These are phyloP conservation scores for Capsicum rhomboideum DNA, from an alignment of 257 asterid species.

Conservation along the genomic window DNA sequence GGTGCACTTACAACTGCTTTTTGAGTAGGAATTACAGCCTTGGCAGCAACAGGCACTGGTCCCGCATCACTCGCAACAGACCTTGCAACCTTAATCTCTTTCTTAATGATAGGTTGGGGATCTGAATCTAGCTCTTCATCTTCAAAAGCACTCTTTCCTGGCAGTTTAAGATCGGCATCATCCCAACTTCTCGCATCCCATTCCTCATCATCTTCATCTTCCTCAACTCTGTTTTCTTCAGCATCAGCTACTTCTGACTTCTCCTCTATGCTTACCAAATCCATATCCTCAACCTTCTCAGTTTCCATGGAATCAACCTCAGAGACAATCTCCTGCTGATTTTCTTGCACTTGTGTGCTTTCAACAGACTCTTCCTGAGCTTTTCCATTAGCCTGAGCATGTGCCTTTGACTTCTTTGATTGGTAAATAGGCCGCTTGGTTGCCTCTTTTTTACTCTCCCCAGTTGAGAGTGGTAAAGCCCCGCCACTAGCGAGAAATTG, in stretches of 20 bases:
- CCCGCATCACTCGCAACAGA: neutral
- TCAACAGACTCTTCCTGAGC: slow-evolving; percentile 34
- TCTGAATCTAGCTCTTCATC: slow-evolving; percentile 81
- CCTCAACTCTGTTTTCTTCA: slow-evolving; percentile 43
- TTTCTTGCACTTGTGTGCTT: slow-evolving; percentile 29
- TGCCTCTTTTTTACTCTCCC: slow-evolving; percentile 43
- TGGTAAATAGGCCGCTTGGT: slow-evolving; percentile 67
- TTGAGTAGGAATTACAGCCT: slow-evolving; percentile 13
- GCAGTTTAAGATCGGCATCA: slow-evolving; percentile 73
- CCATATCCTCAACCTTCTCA: slow-evolving; percentile 16
- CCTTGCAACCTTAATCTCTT: slow-evolving; percentile 19
- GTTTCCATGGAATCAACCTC: slow-evolving; percentile 36
- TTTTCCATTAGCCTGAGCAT: slow-evolving; percentile 55
- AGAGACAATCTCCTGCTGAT: slow-evolving; percentile 23
- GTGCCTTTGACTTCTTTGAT: slow-evolving; percentile 65
- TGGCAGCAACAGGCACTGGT: slow-evolving; percentile 11
- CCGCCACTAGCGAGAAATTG: slow-evolving; percentile 70
- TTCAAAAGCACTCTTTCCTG: slow-evolving; percentile 71
- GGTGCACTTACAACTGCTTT: slow-evolving; percentile 16
- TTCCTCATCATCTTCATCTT: slow-evolving; percentile 43
- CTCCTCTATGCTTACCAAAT: slow-evolving; percentile 19
- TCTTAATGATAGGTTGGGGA: slow-evolving; percentile 46
- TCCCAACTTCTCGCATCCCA: slow-evolving; percentile 99
- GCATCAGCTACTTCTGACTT: slow-evolving; percentile 29
- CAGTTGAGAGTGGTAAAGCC: slow-evolving; percentile 30